phyloP scores from a whole-genome alignment of 1,284 basidiomycete genomes.

The Trichosporon inkin region DNA sequence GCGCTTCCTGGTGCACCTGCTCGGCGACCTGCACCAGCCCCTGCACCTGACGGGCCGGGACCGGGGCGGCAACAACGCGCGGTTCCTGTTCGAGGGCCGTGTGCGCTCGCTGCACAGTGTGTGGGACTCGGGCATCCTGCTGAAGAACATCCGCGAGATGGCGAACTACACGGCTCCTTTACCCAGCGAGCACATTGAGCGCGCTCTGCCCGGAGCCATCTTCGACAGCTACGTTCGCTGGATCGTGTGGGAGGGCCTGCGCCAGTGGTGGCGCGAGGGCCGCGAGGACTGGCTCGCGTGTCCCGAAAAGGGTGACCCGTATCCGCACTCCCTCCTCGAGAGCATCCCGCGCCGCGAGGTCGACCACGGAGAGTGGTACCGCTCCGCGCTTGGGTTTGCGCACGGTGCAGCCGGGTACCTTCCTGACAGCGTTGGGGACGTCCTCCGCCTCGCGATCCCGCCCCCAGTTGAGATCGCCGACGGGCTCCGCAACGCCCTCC shows the following conservation, averaged over 20 bases:
- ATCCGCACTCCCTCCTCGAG: constrained; percentile 36
- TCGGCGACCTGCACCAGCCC: constrained; percentile 89
- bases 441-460: constrained; percentile 21
- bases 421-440: constrained; percentile 6
- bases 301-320: constrained; percentile 53
- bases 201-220: constrained; percentile 67
- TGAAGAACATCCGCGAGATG: constrained; percentile 70
- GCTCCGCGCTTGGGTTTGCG: constrained; percentile 3
- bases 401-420: not conserved
- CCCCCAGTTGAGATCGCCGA: constrained; percentile 4
- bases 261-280: constrained; percentile 62
- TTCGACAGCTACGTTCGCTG: constrained; percentile 85
- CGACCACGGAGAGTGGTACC: constrained; percentile 17
- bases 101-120: constrained; percentile 67
- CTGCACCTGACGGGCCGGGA: constrained; percentile 81
- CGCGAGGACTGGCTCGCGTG: constrained; percentile 62
- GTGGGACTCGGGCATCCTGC: constrained; percentile 78
- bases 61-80: constrained; percentile 72
- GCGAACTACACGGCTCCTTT: constrained; percentile 70
- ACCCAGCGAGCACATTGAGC: constrained; percentile 62
- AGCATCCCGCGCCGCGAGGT: constrained; percentile 10
- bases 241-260: constrained; percentile 75
- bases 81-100: constrained; percentile 66
- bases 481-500: constrained; percentile 10
- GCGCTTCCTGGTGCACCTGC: constrained; percentile 83